Evolutionary conservation across 169 alveolate genomes (phyloP).

Genomic region (Fabrea salina): DNA sequence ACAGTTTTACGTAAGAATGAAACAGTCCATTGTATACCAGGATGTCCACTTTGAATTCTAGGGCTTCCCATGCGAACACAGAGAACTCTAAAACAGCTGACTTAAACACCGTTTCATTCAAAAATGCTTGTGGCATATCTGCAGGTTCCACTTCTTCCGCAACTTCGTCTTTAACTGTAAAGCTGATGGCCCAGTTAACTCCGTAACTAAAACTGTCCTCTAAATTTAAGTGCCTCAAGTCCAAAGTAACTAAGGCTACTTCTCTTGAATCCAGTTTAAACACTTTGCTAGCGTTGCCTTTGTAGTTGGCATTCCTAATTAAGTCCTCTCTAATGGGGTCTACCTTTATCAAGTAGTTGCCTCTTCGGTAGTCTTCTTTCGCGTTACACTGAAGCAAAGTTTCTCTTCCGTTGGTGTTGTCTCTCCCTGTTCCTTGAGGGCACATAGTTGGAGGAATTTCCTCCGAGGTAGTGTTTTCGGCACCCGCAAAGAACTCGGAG

Average conservation of each 20-base stretch:
- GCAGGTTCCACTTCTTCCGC: background rate
- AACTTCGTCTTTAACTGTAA: background rate
- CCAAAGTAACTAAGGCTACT: slow-evolving; percentile 23
- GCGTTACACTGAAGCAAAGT: background rate
- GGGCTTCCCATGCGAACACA: slow-evolving; percentile 47
- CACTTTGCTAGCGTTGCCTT: background rate
- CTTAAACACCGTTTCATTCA: slow-evolving; percentile 38
- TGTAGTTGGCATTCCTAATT: background rate
- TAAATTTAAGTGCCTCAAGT: background rate
- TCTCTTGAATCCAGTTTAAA: slow-evolving; percentile 2
- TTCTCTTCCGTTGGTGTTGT: background rate
- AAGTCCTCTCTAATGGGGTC: background rate
- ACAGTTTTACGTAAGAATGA: slow-evolving; percentile 41
- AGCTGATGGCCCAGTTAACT: slow-evolving; percentile 16
- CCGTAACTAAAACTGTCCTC: background rate
- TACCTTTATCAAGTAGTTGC: background rate
- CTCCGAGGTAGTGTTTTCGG: background rate
- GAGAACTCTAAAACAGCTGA: slow-evolving; percentile 52
- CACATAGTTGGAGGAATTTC: slow-evolving; percentile 19
- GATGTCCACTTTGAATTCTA: slow-evolving; percentile 49
- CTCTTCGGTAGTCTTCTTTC: background rate
- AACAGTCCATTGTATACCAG: slow-evolving; percentile 59
- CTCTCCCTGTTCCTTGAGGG: slow-evolving; percentile 28
- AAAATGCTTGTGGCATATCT: slow-evolving; percentile 61
- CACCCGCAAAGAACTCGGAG: background rate